Evolutionary conservation across 305 asterid species (phyloP), one percentile per base, ranked within the genome.

Genomic region (Nicotiana rustica): DNA sequence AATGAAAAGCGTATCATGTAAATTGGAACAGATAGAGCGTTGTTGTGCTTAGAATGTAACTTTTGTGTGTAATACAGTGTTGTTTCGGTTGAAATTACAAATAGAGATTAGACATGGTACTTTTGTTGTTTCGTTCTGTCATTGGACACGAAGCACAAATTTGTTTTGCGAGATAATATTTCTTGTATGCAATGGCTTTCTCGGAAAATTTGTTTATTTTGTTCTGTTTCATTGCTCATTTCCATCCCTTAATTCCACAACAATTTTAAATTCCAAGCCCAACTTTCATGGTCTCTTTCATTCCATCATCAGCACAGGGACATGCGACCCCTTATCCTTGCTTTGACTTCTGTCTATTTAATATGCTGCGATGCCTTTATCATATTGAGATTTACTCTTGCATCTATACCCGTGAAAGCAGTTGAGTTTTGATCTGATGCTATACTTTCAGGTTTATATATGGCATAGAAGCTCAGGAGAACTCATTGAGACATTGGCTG

Each of bases 401-500:
- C 36, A 44, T 70, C 19, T 44, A 19, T 44, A 70, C 78, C 78
- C 12, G 12, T 41, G 12, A 41, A 41, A 41, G 49, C 49, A 0
- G 49, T 8, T 41, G 3, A 41, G 49, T 41, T 41, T 2, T 41
- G 49, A 41, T 41, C 49, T 41, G 49, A 19, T 19, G 13, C 18
- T 35, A 71, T 71, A 47, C 21, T 71, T 71, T 71, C 83, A 93
- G 97, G 93, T 94, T 87, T 92, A 89, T 67, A 86, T 93, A 87
- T 95, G 96, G 96, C 92, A 91, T 79, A 87, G 88, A 83, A 78
- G 81, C 29, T 92, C 93, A 1, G 91, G 91, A 12, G 95, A 91
- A 82, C 92, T 87, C 18, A 79, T 92, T 21, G 76, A 77, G 71
- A 84, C 87, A 0, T 78, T 95, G 83, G 87, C 86, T 3, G 96